These are phyloP conservation scores for Spathaspora hagerdaliae DNA, from an alignment of 805 yeast species.

Conservation along the genomic window DNA sequence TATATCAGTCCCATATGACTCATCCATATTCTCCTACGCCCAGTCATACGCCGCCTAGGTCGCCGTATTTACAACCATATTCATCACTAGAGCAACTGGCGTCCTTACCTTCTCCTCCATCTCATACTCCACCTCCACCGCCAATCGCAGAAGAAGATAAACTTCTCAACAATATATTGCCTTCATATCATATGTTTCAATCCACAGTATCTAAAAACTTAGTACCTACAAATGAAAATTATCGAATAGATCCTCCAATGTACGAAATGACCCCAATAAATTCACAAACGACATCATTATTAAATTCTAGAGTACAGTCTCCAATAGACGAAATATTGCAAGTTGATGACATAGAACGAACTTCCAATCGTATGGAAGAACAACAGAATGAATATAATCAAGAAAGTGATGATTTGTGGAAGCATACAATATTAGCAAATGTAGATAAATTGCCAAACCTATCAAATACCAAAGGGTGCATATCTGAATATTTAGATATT, in stretches of 20 bases:
- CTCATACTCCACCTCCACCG: not conserved
- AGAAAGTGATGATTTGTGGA: constrained; percentile 31
- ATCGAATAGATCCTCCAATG: constrained; percentile 36
- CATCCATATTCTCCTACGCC: no score
- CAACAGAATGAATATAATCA: constrained; percentile 13
- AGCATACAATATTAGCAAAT: constrained; percentile 40
- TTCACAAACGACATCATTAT: constrained; percentile 10
- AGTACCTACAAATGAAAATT: constrained; percentile 36
- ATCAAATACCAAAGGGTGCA: constrained; percentile 18
- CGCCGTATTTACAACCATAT: no score
- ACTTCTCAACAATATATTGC: constrained; percentile 31
- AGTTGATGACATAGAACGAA: constrained; percentile 5
- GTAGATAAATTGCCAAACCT: constrained; percentile 36
- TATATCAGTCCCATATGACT: not conserved
- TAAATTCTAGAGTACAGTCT: constrained; percentile 7
- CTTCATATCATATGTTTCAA: constrained; percentile 43
- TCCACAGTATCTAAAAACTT: constrained; percentile 36
- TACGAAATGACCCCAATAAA: constrained; percentile 19
- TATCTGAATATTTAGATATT: constrained; percentile 24
- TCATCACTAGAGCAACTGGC: not conserved
- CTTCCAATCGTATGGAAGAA: constrained; percentile 2
- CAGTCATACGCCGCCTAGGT: no score
- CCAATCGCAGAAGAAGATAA: constrained; percentile 15
- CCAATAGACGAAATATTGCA: constrained; percentile 8
- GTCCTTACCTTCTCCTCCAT: not conserved